Base-by-base conservation (phyloP, 148 eudicot genomes). In the Mesembryanthemum crystallinum region DNA sequence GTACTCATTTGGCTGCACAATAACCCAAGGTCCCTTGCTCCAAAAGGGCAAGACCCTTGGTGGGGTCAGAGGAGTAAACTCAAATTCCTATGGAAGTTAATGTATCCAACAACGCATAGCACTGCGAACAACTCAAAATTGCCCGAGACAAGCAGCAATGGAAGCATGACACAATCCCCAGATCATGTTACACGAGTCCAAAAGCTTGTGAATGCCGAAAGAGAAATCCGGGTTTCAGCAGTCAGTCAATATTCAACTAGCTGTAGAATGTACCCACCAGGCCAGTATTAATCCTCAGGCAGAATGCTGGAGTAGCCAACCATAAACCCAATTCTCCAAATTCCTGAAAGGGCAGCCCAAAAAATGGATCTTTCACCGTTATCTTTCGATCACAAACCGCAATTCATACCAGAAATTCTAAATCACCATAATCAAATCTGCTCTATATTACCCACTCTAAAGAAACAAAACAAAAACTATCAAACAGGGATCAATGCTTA, bases 1-100 rank as follows among this genome's bases (percentile, higher is more conserved):
- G 76, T 78, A 64, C 73, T 88, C 96, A 95, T 89, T 76, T 85
- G 92, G 81, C 80, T 74, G 85, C 85, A 86, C 87, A 88, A 82
- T 78, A 62, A 74, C 67, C 57, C 64, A 73, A 24, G 72, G 76
- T 76, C 76, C 76, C 67, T 39, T 45, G 65, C 80, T 72, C 80
- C 78, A 73, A 81, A 76, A 51, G 69, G 45, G 59, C 76, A 70
- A 58, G 49, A 43, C 67, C 68, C 64, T 45, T 73, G 58, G 73
- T 57, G 78, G 82, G 77, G 74, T 29, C 52, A 57, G 81, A 82
- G 76, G 75, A 82, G 51, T 28, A 64, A 75, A 55, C 83, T 69
- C 77, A 52, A 82, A 63, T 10, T 79, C 13, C 42, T 61, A 55
- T 28, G 67, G 45, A 69, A 27, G 18, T 59, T 27, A 63, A 21